phyloP scores from a whole-genome alignment of 2,329 filamentous ascomycete species.

The Gaeumannomyces tritici region DNA sequence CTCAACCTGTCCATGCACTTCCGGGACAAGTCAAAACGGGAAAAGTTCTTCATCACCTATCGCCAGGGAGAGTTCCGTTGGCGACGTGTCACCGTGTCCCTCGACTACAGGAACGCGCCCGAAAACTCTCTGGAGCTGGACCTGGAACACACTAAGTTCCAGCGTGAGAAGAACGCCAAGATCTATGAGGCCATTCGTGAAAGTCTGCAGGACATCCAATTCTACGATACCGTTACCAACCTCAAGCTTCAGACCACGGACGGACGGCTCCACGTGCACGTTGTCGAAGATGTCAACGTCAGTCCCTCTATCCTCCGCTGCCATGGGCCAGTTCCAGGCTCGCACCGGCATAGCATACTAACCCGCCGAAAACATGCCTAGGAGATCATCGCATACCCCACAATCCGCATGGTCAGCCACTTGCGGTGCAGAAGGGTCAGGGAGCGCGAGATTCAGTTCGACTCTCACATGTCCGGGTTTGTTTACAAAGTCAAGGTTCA shows the following conservation, averaged over 20 bases:
- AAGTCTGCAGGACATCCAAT: slow-evolving; percentile 86
- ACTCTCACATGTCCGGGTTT: slow-evolving; percentile 91
- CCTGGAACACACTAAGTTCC: slow-evolving; percentile 65
- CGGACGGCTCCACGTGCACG: slow-evolving; percentile 85
- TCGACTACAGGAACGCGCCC: slow-evolving; percentile 79
- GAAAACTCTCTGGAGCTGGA: slow-evolving; percentile 79
- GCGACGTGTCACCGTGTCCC: slow-evolving; percentile 83
- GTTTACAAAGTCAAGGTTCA: slow-evolving; percentile 82
- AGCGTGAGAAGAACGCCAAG: slow-evolving; percentile 83
- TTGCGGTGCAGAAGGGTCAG: slow-evolving; percentile 54
- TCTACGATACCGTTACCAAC: slow-evolving; percentile 93
- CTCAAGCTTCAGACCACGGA: slow-evolving; percentile 85
- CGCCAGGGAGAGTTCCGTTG: slow-evolving; percentile 70
- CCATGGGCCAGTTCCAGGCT: neutral
- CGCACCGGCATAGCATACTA: slow-evolving; percentile 1
- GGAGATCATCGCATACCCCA: slow-evolving; percentile 85
- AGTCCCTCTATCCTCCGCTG: slow-evolving; percentile 18
- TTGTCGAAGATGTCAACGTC: slow-evolving; percentile 88
- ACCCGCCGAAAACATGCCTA: slow-evolving; percentile 14
- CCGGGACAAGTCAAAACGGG: slow-evolving; percentile 79
- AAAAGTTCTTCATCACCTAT: slow-evolving; percentile 98
- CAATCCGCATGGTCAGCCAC: slow-evolving; percentile 63
- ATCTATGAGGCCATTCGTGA: slow-evolving; percentile 94
- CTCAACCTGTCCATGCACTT: slow-evolving; percentile 98
- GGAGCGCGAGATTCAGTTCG: slow-evolving; percentile 72